Conservation (phyloP, 176 grass and related monocot genomes). For the Cenchrus fungigraminus region DNA sequence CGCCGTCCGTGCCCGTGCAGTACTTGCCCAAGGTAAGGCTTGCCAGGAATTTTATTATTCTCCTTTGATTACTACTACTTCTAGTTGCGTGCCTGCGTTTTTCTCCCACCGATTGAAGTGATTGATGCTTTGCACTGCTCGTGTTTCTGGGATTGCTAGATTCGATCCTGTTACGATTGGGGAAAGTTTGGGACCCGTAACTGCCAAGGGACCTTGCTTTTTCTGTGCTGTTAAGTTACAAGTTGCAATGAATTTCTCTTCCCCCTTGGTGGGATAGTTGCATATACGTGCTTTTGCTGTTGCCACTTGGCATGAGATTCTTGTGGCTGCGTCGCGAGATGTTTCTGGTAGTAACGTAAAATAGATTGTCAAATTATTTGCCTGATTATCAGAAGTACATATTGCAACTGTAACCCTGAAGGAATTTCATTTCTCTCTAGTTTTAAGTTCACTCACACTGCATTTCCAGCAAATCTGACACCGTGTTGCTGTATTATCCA, state of each 20-base stretch:
- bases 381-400: not conserved
- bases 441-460: not conserved
- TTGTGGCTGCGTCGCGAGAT: not conserved
- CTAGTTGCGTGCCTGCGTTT: slow-evolving; percentile 7
- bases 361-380: not conserved
- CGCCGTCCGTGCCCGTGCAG: slow-evolving; percentile 62
- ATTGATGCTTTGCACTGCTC: not conserved
- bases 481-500: not conserved
- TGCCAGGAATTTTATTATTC: not conserved
- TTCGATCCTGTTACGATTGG: not conserved
- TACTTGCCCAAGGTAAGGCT: slow-evolving; percentile 71
- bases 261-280: slow-evolving; percentile 6
- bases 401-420: not conserved
- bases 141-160: not conserved
- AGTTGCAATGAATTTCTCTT: not conserved
- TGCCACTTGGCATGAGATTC: not conserved
- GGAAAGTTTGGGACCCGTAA: slow-evolving; percentile 17
- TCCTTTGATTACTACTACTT: not conserved
- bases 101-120: not conserved
- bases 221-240: not conserved
- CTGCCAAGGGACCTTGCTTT: not conserved
- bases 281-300: not conserved
- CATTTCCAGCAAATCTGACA: slow-evolving; percentile 1
- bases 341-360: not conserved
- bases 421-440: not conserved